Base-by-base conservation (phyloP, 202 grass and related monocot genomes). In the Hordeum pubiflorum region DNA sequence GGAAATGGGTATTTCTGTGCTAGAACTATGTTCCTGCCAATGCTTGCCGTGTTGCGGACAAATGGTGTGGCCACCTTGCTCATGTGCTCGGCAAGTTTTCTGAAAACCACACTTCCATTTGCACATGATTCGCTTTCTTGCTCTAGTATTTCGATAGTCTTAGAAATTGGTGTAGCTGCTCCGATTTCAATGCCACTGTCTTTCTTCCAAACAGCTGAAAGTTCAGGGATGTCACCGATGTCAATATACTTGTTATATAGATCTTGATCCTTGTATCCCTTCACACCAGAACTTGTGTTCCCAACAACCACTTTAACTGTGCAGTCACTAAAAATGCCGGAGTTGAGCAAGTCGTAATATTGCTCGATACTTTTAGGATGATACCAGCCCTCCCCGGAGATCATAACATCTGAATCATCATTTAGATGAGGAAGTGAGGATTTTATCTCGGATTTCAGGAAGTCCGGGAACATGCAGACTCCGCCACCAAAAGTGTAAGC, bases 21-120 rank as follows among this genome's bases (percentile, higher is more conserved):
- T 81, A 97, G 86, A 11, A 93, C 86, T 61, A 97, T 61, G 74
- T 97, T 97, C 60, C 89, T 89, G 4, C 94, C 94, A 69, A 97
- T 69, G 65, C 89, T 97, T 32, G 91, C 94, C 31, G 82, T 97
- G 69, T 93, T 93, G 31, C 91, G 87, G 63, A 97, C 85, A 84
- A 97, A 93, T 36, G 72, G 85, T 7, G 94, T 58, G 72, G 89
- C 91, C 26, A 97, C 86, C 87, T 93, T 91, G 50, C 82, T 87
- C 87, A 93, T 91, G 40, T 97, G 94, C 56, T 93, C 80, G 9
- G 89, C 91, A 79, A 97, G 77, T 81, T 90, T 97, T 81, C 66
- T 74, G n/a, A 86, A 97, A 48, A 97, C 79, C 12, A 80, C 59
- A 74, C 48, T 70, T 48, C 84, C 73, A 58, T 74, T 37, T 40